phyloP scores from a whole-genome alignment of 108 stramenopile genomes.

The Skeletonema costatum region DNA sequence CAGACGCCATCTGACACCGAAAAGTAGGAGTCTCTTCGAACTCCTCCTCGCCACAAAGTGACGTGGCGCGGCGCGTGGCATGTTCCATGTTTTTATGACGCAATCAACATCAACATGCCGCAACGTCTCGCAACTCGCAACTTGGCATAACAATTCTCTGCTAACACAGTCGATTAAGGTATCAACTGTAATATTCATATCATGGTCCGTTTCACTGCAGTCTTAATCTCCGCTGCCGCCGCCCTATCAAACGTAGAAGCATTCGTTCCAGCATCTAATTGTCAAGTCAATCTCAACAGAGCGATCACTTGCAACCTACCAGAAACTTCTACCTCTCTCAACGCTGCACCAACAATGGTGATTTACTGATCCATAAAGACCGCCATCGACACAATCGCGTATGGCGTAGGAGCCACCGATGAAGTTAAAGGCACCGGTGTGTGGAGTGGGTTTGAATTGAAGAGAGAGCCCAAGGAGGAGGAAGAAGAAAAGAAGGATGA shows the following conservation, averaged over 20 bases:
- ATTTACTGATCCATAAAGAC: constrained; percentile 92
- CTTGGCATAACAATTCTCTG: too few relatives aligned
- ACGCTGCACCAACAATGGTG: constrained; percentile 78
- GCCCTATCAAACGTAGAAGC: background rate
- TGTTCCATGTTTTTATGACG: too few relatives aligned
- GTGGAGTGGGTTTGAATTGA: constrained; percentile 60
- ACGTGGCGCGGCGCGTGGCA: too few relatives aligned
- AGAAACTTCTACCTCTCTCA: constrained; percentile 39
- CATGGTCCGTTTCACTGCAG: background rate
- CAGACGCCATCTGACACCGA: too few relatives aligned
- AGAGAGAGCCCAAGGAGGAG: constrained; percentile 58
- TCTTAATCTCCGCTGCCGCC: background rate
- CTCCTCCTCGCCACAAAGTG: too few relatives aligned
- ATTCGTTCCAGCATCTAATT: background rate
- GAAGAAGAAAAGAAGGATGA: constrained; percentile 28
- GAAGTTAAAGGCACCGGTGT: constrained; percentile 84
- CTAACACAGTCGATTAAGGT: too few relatives aligned
- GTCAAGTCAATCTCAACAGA: background rate
- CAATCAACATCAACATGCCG: too few relatives aligned
- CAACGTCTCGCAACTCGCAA: too few relatives aligned
- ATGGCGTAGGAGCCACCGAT: constrained; percentile 75
- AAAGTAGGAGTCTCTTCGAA: too few relatives aligned
- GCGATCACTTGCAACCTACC: background rate
- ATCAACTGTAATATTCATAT: background rate
- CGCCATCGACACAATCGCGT: constrained; percentile 73